phyloP scores from a whole-genome alignment of 1,284 basidiomycete genomes.

The Apiotrichum gamsii region DNA sequence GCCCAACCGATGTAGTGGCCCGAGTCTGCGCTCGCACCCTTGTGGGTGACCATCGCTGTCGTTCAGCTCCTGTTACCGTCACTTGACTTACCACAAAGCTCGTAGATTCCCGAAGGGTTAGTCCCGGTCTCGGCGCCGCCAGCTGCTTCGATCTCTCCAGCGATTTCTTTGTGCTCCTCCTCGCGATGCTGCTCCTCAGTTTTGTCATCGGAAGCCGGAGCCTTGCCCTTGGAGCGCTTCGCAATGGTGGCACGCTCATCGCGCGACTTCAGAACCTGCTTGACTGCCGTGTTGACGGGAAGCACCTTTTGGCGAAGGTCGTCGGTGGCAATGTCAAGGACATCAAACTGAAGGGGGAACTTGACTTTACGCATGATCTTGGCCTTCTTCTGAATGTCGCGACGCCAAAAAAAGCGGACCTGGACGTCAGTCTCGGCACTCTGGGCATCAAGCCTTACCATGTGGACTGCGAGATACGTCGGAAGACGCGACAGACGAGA shows the following conservation, averaged over 20 bases:
- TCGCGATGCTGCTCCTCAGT: constrained; percentile 42
- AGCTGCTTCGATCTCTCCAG: constrained; percentile 23
- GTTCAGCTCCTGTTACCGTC: not conserved
- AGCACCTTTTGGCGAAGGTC: constrained; percentile 66
- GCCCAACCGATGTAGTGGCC: constrained; percentile 83
- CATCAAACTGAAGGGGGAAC: constrained; percentile 75
- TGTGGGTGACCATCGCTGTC: constrained; percentile 88
- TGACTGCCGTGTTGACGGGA: constrained; percentile 65
- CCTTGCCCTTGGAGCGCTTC: constrained; percentile 58
- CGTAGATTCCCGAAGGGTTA: constrained; percentile 43
- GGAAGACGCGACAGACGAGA: constrained; percentile 81
- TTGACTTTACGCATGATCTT: constrained; percentile 96
- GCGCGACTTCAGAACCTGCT: constrained; percentile 75
- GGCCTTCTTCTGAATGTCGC: constrained; percentile 82
- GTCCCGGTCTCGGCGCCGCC: constrained; percentile 19
- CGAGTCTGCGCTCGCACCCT: constrained; percentile 86
- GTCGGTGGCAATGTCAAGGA: constrained; percentile 70
- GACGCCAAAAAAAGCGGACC: constrained; percentile 86
- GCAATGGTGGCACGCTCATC: constrained; percentile 76
- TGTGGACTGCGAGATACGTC: constrained; percentile 48
- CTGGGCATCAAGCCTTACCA: constrained; percentile 17
- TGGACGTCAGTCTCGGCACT: constrained; percentile 56
- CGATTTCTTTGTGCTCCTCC: constrained; percentile 37
- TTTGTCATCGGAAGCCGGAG: constrained; percentile 7
- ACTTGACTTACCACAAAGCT: constrained; percentile 42